Conservation (phyloP, 345 rosid genomes). For the Trapa incisa region DNA sequence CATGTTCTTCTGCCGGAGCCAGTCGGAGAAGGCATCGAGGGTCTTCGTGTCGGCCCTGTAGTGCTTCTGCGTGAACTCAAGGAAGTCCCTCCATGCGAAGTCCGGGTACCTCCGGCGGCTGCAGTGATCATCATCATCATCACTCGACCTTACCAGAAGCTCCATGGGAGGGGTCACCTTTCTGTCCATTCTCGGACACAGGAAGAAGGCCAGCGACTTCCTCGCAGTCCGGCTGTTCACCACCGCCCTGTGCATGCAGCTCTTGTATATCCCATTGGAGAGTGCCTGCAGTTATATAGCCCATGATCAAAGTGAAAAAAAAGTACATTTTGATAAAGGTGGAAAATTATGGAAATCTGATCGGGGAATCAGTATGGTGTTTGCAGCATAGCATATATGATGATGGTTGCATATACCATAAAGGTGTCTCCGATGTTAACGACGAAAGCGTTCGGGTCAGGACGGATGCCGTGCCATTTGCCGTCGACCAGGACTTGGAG, state of each 20-base stretch:
- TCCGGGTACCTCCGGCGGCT: conserved; percentile 24
- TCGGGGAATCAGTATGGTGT: no score
- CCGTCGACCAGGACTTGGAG: conserved; percentile 50
- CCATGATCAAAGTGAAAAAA: neutral
- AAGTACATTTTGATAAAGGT: neutral
- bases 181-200: conserved; percentile 33
- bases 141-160: conserved; percentile 9
- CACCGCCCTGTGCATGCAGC: conserved; percentile 41
- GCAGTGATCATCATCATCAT: neutral
- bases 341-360: no score
- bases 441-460: conserved; percentile 39
- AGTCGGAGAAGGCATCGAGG: conserved; percentile 24
- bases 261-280: conserved; percentile 31
- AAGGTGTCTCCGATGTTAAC: conserved; percentile 70
- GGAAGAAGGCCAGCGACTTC: conserved; percentile 35
- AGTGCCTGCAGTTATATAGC: conserved; percentile 18
- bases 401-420: conserved; percentile 26
- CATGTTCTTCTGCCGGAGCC: conserved; percentile 17
- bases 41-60: conserved; percentile 37
- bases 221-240: conserved; percentile 28
- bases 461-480: conserved; percentile 39
- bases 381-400: no score
- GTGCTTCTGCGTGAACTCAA: conserved; percentile 40
- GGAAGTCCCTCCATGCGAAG: conserved; percentile 32
- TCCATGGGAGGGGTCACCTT: conserved; percentile 29